A percentile compares a stretch with the other conserved stretches of the same genome.
These are phyloP conservation scores for Paspalum vaginatum DNA, from an alignment of 176 grass and related monocot species.

Conservation along the genomic window DNA sequence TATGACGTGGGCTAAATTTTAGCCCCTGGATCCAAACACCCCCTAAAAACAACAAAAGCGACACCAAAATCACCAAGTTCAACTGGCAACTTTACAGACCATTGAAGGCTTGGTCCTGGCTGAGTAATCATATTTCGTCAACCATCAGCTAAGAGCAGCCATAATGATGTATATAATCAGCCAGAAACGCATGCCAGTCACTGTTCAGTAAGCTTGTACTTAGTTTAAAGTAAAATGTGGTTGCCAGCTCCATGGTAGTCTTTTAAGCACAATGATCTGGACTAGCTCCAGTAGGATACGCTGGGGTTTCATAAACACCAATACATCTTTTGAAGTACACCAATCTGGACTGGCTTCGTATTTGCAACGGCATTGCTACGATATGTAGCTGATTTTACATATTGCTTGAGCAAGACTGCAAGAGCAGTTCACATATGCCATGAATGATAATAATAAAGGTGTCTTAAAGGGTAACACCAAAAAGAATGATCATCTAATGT, in stretches of 20 bases:
- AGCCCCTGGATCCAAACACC: too few species aligned
- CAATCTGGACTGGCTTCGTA: not conserved
- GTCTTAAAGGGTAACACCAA: not conserved
- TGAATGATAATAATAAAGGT: not conserved
- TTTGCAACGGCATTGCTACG: not conserved
- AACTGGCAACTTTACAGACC: not conserved
- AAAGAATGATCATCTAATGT: not conserved
- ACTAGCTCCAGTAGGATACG: not conserved
- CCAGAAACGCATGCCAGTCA: not conserved
- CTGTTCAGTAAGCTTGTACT: not conserved
- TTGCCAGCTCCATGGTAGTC: not conserved
- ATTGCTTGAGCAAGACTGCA: conserved; percentile 1
- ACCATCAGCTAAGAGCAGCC: not conserved
- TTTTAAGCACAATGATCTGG: not conserved
- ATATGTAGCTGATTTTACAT: not conserved
- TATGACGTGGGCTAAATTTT: too few species aligned
- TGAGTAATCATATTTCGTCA: not conserved
- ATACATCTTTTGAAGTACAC: not conserved
- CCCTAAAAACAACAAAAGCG: too few species aligned
- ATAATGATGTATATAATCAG: not conserved
- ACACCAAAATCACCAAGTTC: not conserved
- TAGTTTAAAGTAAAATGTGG: not conserved
- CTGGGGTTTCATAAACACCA: not conserved
- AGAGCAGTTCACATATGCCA: conserved; percentile 11
- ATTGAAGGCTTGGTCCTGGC: not conserved